A percentile compares a stretch with the other conserved stretches of the same genome.
Conservation (phyloP, 371 early-diverging fungal genomes). For the Smittium culicis region DNA sequence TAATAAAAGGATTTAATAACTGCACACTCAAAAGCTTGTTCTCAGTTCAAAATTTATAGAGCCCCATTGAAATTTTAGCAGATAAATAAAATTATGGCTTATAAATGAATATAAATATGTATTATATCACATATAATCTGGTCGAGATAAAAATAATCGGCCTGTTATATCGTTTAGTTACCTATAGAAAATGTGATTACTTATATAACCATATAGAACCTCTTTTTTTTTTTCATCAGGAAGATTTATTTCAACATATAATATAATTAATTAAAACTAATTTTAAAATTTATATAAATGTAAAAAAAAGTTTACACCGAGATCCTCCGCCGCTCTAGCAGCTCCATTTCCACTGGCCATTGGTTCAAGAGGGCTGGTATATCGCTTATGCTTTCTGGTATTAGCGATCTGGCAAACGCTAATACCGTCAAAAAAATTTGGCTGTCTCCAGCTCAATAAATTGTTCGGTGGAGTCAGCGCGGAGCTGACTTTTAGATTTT, state of each 20-base stretch:
- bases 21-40: too few relatives aligned
- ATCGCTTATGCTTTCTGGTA: not conserved
- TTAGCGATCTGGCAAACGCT: not conserved
- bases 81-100: too few relatives aligned
- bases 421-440: not conserved
- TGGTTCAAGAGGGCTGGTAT: not conserved
- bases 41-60: too few relatives aligned
- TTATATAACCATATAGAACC: too few relatives aligned
- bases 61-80: too few relatives aligned
- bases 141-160: too few relatives aligned
- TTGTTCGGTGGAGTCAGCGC: not conserved
- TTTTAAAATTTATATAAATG: not conserved
- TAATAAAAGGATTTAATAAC: too few relatives aligned
- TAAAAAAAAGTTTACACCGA: not conserved
- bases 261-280: not conserved
- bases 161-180: too few relatives aligned
- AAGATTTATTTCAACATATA: not conserved
- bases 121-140: too few relatives aligned
- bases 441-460: not conserved
- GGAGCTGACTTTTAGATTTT: not conserved
- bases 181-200: too few relatives aligned
- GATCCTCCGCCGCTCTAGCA: not conserved
- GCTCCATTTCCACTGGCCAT: not conserved
- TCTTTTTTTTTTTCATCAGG: not conserved
- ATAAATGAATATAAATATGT: too few relatives aligned